A percentile compares a stretch with the other conserved stretches of the same genome.
Evolutionary conservation across 345 rosid species (phyloP).

Genomic region (Mangifera indica): DNA sequence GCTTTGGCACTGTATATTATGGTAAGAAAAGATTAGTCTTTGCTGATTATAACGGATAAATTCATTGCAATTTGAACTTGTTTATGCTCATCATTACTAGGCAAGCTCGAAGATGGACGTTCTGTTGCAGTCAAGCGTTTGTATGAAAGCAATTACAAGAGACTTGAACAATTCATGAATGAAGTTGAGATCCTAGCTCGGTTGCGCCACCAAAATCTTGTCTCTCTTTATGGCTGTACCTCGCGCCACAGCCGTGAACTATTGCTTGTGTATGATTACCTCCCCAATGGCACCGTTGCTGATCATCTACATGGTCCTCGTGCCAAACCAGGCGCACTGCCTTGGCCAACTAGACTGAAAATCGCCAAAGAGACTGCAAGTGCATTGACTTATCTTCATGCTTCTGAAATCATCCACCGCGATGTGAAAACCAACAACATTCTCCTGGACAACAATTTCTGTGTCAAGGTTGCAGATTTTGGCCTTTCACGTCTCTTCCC

Average conservation of each 20-base stretch:
- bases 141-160: slow-evolving; percentile 70
- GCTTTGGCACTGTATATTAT: slow-evolving; percentile 82
- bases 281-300: slow-evolving; percentile 85
- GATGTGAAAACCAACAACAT: slow-evolving; percentile 91
- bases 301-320: slow-evolving; percentile 74
- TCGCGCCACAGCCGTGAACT: slow-evolving; percentile 77
- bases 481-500: slow-evolving; percentile 90
- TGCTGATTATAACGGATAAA: not conserved
- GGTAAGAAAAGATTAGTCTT: slow-evolving; percentile 38
- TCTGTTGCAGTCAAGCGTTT: slow-evolving; percentile 83
- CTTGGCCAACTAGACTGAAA: slow-evolving; percentile 62
- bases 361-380: slow-evolving; percentile 80
- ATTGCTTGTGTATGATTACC: slow-evolving; percentile 75
- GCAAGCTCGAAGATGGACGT: slow-evolving; percentile 75
- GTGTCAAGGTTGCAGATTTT: slow-evolving; percentile 92
- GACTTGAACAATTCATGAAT: slow-evolving; percentile 79
- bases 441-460: slow-evolving; percentile 67
- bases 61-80: not conserved
- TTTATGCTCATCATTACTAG: slow-evolving; percentile 26
- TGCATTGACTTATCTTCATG: slow-evolving; percentile 79
- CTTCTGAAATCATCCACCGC: slow-evolving; percentile 71
- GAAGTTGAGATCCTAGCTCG: slow-evolving; percentile 71
- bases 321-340: slow-evolving; percentile 61
- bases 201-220: slow-evolving; percentile 71
- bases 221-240: slow-evolving; percentile 79